Conservation (phyloP, 306 rosid species). For the Quillaja saponaria region DNA sequence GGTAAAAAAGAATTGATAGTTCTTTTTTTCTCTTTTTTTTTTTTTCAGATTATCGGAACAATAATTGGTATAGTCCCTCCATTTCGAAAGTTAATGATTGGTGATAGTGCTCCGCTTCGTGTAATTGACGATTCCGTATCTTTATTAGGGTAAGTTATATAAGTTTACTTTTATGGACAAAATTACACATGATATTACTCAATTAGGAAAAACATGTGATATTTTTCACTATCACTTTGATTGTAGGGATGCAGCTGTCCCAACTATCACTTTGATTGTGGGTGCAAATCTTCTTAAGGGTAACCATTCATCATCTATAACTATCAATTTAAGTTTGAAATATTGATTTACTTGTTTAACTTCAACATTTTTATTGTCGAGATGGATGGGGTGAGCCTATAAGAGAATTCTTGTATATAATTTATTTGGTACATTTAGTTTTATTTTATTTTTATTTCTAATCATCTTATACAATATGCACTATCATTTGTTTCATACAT, state of each 20-base stretch:
- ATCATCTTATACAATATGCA: no score
- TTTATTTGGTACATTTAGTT: no score
- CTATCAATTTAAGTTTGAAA: not conserved
- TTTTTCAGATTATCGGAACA: constrained; percentile 31
- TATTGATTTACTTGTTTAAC: no score
- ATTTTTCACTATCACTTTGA: not conserved
- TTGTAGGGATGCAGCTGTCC: constrained; percentile 53
- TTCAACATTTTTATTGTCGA: no score
- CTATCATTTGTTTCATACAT: no score
- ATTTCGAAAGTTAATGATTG: constrained; percentile 35
- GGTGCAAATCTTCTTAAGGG: constrained; percentile 67
- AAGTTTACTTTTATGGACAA: not conserved
- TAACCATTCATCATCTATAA: not conserved
- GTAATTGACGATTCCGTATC: constrained; percentile 46
- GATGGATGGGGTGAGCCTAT: no score
- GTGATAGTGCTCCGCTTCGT: constrained; percentile 50
- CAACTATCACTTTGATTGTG: constrained; percentile 46
- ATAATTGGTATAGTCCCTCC: constrained; percentile 46
- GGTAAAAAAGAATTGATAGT: no score
- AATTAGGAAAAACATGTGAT: no score
- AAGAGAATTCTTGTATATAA: no score
- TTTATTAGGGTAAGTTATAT: constrained; percentile 46
- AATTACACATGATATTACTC: no score
- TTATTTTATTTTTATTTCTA: no score
- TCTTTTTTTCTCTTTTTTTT: no score